Base-by-base conservation (phyloP, 208 protist species). In the Leishmania major region DNA sequence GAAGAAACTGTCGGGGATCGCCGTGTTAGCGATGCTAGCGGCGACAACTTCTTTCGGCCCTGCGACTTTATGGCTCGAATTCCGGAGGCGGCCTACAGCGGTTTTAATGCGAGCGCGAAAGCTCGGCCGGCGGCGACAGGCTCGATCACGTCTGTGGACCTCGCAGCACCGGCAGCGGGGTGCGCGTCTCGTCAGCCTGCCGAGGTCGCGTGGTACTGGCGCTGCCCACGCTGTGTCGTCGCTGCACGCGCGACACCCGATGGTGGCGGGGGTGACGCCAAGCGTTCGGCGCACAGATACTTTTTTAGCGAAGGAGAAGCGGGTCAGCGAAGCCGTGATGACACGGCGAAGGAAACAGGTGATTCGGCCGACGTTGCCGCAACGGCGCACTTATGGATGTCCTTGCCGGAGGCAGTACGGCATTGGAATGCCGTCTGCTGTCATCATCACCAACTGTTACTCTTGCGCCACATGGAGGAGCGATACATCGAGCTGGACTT, bases 401-500 rank as follows among this genome's bases (percentile, higher is more conserved):
- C 83, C 0, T 70, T 86, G 22, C 31, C 78, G 0, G 74, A 75
- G 45, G 83, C 83, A 13, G 83, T 82, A 55, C 40, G 45, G 19
- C 57, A 67, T 67, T 86, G 83, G 83, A 86, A 86, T 25, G 2
- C 25, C 3, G 37, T 57, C 22, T 86, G 83, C 78, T 86, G 83
- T 45, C 75, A 51, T 31, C 71, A 22, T 19, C 90, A 94, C 37
- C 81, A 79, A 13, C 62, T 87, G 5, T 45, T 88, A 62, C 78
- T 88, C 7, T 71, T 94, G 66, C 79, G 83, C 25, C 82, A 83
- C 43, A 82, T 75, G 51, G 84, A 86, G 19, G 87, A 86, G 64
- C 77, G 60, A 28, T 91, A 88, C 73, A 43, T 25, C 17, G 91
- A 94, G 80, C 25, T 92, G 25, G 79, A 92, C 64, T 82, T 94